Evolutionary conservation across 2,329 filamentous ascomycete species (phyloP), one percentile per base, ranked within the genome.

Genomic region (Zymoseptoria tritici): DNA sequence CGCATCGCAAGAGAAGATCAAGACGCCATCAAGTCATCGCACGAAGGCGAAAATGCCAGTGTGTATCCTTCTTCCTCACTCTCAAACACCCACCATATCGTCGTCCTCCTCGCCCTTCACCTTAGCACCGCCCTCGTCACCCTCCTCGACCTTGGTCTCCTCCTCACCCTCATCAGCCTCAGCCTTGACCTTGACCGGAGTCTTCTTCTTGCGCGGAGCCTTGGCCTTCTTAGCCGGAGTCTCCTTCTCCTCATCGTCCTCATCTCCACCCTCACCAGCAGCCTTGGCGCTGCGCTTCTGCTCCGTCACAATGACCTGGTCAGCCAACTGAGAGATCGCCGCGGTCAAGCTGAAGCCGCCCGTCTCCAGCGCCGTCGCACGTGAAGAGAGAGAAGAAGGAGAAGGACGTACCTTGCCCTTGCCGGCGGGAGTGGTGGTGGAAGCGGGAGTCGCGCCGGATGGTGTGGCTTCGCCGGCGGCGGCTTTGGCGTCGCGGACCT

Each of bases 261-360:
- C 36, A 13, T 58, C 63, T 29, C 54, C 64, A 13, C 62, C 62
- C n/a, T 57, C 58, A 19, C 55, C 59, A 21, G 61, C 58, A 13
- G 57, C 58, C 42, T 60, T 62, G 49, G 64, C 59, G 9, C 26
- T 54, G 58, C 68, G 67, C 65, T 67, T 69, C 68, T 68, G 55
- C 8, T 29, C 20, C 24, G 21, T 19, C 56, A 53, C n/a, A n/a
- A 46, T 46, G 16, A 46, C 22, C 52, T 22, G 22, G 29, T 53
- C 52, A 53, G 52, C 52, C 22, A 53, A 53, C 22, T 29, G 22
- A 9, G 22, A 24, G 29, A 53, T 53, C 20, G 20, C 52, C 22
- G 22, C 29, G 20, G 22, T n/a, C 22, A 53, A 29, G 52, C 29
- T 53, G 11, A 49, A 54, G 6, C 29, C 13, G 52, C 61, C 36